Evolutionary conservation across 345 rosid species (phyloP), one percentile per base, ranked within the genome.

Genomic region (Eucalyptus globulus): DNA sequence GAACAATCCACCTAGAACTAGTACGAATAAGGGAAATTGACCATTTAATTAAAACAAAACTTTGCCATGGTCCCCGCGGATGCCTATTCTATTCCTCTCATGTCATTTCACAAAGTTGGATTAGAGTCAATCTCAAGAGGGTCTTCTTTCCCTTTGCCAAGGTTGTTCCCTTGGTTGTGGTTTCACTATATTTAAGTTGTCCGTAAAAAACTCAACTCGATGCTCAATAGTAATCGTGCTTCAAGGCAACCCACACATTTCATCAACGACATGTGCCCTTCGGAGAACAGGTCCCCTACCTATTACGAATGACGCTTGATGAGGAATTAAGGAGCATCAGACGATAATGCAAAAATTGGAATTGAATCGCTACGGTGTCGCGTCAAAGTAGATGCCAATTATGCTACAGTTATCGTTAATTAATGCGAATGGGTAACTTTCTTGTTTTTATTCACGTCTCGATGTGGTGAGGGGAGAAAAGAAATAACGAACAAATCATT

Each of bases 231-330:
- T 53, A 8, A 8, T 21, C 26, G 9, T 56, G 62, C 14, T 56
- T 10, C 29, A 10, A 56, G 62, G 29, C 6, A 26, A 26, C 62
- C 62, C 62, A 56, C 62, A 10, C 62, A 8, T 53, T 53, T 53
- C 26, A 8, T 53, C 26, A 53, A 56, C 2, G 3, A 56, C 14
- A 56, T 26, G 13, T 56, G 62, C 62, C 62, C 29, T 56, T 56
- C 0, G 0, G 1, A 2, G 62, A 56, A 24, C 3, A 56, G 3
- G 29, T 56, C 62, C 29, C 62, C 29, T 56, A 24, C 62, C 6
- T 24, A 56, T 56, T 4, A 22, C 1, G 3, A 24, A 56, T 56
- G 34, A 22, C 1, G 3, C 15, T 76, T 22, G 85, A 76, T 37
- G 47, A 76, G 45, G 43, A 76, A 6, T 21, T 12, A 40, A 21